Conservation (phyloP, 2,329 filamentous ascomycete genomes). For the Epichloe sylvatica region DNA sequence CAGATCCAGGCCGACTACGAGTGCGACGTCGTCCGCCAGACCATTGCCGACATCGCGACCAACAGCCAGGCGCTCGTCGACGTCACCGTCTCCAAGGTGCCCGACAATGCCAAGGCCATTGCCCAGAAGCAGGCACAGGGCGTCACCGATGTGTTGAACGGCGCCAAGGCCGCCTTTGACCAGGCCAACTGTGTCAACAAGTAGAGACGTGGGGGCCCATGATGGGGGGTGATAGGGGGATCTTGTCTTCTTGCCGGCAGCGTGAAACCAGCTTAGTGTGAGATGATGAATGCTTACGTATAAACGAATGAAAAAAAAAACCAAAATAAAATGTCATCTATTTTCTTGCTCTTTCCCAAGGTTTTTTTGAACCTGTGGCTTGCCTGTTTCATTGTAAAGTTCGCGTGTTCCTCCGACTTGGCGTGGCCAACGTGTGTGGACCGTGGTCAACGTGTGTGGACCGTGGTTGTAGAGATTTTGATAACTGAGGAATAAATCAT, state of each 20-base stretch:
- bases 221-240: no score
- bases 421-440: no score
- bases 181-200: neutral
- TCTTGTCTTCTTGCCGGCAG: no score
- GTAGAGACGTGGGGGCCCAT: neutral
- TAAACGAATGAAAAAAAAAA: no score
- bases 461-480: no score
- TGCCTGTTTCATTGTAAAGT: no score
- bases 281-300: neutral
- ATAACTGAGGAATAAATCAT: no score
- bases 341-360: no score
- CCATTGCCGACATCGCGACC: neutral
- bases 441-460: no score
- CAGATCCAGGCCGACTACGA: neutral
- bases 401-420: no score
- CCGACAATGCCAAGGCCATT: neutral
- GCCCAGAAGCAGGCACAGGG: neutral
- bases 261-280: neutral
- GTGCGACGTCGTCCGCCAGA: neutral
- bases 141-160: neutral
- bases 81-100: neutral
- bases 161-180: neutral
- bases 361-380: no score
- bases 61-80: neutral
- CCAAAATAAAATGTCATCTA: no score